Evolutionary conservation across 768 basidiomycete genomes (phyloP), one percentile per base, ranked within the genome.

Genomic region (Pholiota microspora): DNA sequence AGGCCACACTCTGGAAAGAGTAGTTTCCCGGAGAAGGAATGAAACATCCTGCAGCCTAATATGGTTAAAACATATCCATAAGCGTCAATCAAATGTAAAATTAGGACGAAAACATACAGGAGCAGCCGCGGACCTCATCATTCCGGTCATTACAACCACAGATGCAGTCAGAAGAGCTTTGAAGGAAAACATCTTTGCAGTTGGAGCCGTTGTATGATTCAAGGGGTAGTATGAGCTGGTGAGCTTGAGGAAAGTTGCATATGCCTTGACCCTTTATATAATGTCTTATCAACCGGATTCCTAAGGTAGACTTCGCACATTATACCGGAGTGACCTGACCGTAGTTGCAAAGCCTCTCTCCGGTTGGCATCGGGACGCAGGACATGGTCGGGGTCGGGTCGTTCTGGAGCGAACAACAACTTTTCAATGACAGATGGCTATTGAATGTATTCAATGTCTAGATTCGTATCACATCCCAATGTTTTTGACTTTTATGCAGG

Each of bases 21-120:
- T 56, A 56, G 18, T 56, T 56, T 48, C 55, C 55, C 32, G 55
- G 27, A 15, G 46, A 10, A 5, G 42, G 55, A 18, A 25, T 31
- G 51, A 48, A 35, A 45, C 55, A 56, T 21, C 40, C 29, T 6
- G 29, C 51, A 8, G 45, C 21, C 32, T 50, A 27, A 13, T 45
- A 42, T 23, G 45, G 7, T 24, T 47, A 4, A 24, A 0, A 15
- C 32, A 28, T 24, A 18, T 16, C 6, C 27, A 42, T 29, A 31
- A 42, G 18, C 7, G 16, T 28, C 13, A 9, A 0, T 28, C 38
- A 40, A 27, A 8, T 8, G 16, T 21, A 10, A 35, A 15, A 7
- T 1, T 15, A 38, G 23, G 25, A 42, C 13, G 4, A 8, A 7
- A 6, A 51, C 51, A 28, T 23, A 52, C 45, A 45, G 36, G 31